Base-by-base conservation (phyloP, 257 asterid species). In the Gentiana macrophylla region DNA sequence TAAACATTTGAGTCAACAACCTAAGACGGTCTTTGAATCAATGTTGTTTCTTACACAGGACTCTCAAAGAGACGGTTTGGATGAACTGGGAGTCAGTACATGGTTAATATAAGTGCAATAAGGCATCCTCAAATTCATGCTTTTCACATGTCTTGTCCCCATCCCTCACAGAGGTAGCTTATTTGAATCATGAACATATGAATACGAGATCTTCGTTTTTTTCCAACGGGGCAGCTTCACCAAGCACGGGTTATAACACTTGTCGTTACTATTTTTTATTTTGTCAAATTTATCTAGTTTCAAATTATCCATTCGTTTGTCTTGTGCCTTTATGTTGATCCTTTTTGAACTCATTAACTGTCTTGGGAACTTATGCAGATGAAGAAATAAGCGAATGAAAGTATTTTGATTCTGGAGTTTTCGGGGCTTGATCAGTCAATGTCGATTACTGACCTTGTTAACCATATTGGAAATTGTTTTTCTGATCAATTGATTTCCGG, bases 401-500 rank as follows among this genome's bases (percentile, higher is more conserved):
- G 37, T 73, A 58, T 8, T 57, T 65, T 43, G 66, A 63, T 77
- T 50, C 62, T 37, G 68, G 61, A 11, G 74, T 60, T 56, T 24
- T 67, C 73, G 2, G 86, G 77, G 47, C 59, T 83, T 55, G 72
- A 53, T 33, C 77, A 68, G 49, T 78, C 95, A 43, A 70, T 79
- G 70, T 84, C 96, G 3, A 59, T 89, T 82, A 75, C 72, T 36
- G 94, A 84, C 66, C 78, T 89, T 32, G 71, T 86, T 70, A 86
- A 75, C 72, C 87, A 79, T 75, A 65, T 84, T 8, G 88, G 78
- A 35, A 62, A 70, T 59, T 68, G 78, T 55, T 77, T 88, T 24
- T 80, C 97, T 0, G 89, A 79, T 67, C 84, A 86, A 68, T 57
- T 78, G 63, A 80, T 72, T 62, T 77, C 79, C 13, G 89, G 94